Percentiles rank a stretch among this genome's conserved stretches.
Conservation (phyloP, 2,329 filamentous ascomycete species). For the Microascus cirrosus region DNA sequence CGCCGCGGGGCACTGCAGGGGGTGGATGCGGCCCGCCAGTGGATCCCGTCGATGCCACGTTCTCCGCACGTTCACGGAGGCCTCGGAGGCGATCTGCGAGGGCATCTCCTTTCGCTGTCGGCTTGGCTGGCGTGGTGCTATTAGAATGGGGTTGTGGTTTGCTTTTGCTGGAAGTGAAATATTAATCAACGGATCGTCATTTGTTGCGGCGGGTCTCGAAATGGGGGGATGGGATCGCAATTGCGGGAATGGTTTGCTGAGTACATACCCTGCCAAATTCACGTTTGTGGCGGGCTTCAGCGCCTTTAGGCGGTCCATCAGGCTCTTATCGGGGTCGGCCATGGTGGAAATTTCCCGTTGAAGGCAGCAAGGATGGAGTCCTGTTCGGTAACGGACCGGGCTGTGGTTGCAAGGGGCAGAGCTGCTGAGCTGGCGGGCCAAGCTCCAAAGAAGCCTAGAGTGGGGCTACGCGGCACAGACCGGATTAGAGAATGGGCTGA, state of each 20-base stretch:
- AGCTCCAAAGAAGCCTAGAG: not conserved
- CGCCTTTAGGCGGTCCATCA: slow-evolving; percentile 44
- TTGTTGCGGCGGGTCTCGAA: not conserved
- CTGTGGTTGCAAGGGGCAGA: not conserved
- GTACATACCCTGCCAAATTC: slow-evolving; percentile 26
- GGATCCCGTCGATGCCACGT: not conserved
- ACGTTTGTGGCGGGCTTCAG: slow-evolving; percentile 28
- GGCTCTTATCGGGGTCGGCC: slow-evolving; percentile 5
- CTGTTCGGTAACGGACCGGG: not conserved
- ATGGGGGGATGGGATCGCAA: not conserved
- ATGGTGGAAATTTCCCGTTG: not conserved
- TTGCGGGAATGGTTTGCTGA: not conserved
- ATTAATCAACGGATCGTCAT: not conserved
- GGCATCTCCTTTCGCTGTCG: slow-evolving; percentile 29
- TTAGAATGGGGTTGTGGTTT: slow-evolving; percentile 7
- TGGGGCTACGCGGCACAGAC: not conserved
- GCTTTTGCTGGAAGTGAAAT: not conserved
- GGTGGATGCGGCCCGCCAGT: not conserved
- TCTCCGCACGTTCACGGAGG: slow-evolving; percentile 28
- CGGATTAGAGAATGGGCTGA: no score
- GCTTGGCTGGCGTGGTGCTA: slow-evolving; percentile 17
- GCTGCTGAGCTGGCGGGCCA: not conserved
- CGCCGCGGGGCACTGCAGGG: not conserved
- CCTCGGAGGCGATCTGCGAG: slow-evolving; percentile 39
- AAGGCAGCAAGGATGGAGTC: not conserved